phyloP scores from a whole-genome alignment of 176 grass and related monocot genomes.

The Aegilops tauschii region DNA sequence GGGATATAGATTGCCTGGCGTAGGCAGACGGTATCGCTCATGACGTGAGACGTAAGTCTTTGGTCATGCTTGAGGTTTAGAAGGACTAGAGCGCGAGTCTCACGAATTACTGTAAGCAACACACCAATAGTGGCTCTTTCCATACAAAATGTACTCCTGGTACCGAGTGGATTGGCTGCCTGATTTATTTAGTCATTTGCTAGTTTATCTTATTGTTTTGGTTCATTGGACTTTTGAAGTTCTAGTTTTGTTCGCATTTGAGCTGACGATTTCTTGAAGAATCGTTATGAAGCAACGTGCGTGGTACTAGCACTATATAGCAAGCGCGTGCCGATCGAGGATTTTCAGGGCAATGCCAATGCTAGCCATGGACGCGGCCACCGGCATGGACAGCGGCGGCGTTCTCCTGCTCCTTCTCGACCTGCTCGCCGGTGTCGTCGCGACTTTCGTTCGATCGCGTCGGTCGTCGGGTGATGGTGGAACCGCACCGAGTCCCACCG shows the following conservation, averaged over 20 bases:
- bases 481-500: neutral
- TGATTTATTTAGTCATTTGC: no score
- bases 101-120: neutral
- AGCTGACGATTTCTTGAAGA: no score
- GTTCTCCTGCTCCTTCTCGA: neutral
- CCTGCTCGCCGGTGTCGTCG: neutral
- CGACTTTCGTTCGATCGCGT: neutral
- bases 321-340: neutral
- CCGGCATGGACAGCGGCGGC: neutral
- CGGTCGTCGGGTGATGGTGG: neutral
- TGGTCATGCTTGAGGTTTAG: neutral
- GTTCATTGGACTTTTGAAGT: no score
- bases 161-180: no score
- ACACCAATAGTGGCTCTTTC: no score
- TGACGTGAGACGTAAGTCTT: neutral
- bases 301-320: no score
- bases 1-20: no score
- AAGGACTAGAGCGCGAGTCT: neutral
- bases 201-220: no score
- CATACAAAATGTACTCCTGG: no score
- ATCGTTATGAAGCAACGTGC: no score
- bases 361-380: neutral
- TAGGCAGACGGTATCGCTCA: no score
- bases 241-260: no score
- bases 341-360: neutral